These are phyloP conservation scores for Globisporangium emineosum DNA, from an alignment of 352 stramenopile species.

Conservation along the genomic window DNA sequence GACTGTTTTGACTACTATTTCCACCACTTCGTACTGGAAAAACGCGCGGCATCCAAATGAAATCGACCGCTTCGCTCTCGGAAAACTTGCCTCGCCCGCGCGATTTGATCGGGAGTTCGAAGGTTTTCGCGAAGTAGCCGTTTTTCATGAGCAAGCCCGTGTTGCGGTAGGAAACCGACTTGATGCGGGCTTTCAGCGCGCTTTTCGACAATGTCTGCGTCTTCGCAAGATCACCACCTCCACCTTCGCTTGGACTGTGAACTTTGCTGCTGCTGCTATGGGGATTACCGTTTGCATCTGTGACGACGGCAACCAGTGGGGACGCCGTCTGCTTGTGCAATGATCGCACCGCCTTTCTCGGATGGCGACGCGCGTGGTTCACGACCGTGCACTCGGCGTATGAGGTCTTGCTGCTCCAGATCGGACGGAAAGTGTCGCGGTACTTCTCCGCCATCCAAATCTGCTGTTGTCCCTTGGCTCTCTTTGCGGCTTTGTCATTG, in stretches of 20 bases:
- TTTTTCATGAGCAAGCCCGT: conserved; percentile 43
- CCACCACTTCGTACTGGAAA: conserved; percentile 18
- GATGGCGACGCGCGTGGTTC: conserved; percentile 20
- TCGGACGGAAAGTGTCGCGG: conserved; percentile 51
- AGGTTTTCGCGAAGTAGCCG: conserved; percentile 41
- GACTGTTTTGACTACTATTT: not conserved
- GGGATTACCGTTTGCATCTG: conserved; percentile 19
- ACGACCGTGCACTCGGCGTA: conserved; percentile 55
- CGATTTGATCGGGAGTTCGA: conserved; percentile 25
- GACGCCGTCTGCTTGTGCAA: conserved; percentile 49
- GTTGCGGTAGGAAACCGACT: conserved; percentile 50
- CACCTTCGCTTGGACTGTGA: not conserved
- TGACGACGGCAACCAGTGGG: conserved; percentile 38
- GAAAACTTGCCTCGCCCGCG: conserved; percentile 14
- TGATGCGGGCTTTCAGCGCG: conserved; percentile 28
- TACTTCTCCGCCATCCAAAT: conserved; percentile 51
- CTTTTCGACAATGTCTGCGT: conserved; percentile 7
- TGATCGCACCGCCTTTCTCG: conserved; percentile 33
- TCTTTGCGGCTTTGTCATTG: too few species aligned
- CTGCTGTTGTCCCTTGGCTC: not conserved
- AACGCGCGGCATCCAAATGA: conserved; percentile 42
- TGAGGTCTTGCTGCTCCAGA: conserved; percentile 63
- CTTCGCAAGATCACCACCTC: not conserved
- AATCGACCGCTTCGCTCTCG: conserved; percentile 25
- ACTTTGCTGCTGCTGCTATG: conserved; percentile 6